Conservation (phyloP, 2,329 filamentous ascomycete species). For the Graphilbum fragrans region DNA sequence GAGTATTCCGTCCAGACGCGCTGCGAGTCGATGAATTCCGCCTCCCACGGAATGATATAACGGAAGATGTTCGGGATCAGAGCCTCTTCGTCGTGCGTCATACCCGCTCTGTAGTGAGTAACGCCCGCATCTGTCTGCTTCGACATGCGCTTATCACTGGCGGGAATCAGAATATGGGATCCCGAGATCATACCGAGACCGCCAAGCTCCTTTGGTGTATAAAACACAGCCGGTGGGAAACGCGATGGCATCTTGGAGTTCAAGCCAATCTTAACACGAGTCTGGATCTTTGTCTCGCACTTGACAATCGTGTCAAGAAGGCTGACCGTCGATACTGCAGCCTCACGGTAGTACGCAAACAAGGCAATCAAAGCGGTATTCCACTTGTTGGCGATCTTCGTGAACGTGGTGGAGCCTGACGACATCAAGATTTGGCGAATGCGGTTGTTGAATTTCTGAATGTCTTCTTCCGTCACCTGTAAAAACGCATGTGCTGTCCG, state of each 20-base stretch:
- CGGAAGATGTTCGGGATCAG: slow-evolving; percentile 98
- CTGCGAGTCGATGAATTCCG: slow-evolving; percentile 97
- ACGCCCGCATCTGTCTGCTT: slow-evolving; percentile 97
- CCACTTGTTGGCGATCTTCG: slow-evolving; percentile 99
- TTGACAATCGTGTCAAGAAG: slow-evolving; percentile 97
- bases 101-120: slow-evolving; percentile 91
- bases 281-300: slow-evolving; percentile 99
- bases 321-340: slow-evolving; percentile 88
- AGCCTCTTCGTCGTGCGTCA: slow-evolving; percentile 97
- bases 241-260: slow-evolving; percentile 99
- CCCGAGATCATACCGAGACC: slow-evolving; percentile 98
- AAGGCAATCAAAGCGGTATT: slow-evolving; percentile 94
- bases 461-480: slow-evolving; percentile 94
- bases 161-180: slow-evolving; percentile 92
- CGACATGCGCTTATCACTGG: slow-evolving; percentile 95
- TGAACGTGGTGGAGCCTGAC: slow-evolving; percentile 97
- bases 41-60: slow-evolving; percentile 98
- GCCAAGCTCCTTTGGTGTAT: slow-evolving; percentile 94
- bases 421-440: slow-evolving; percentile 99
- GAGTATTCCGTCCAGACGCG: slow-evolving; percentile 99
- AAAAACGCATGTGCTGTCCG: slow-evolving; percentile 94
- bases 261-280: slow-evolving; percentile 92
- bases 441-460: slow-evolving; percentile 97
- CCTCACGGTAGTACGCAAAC: slow-evolving; percentile 97
- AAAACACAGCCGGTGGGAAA: slow-evolving; percentile 97